Conservation (phyloP, 495 filamentous ascomycete species). For the Aspergillus cristatus region DNA sequence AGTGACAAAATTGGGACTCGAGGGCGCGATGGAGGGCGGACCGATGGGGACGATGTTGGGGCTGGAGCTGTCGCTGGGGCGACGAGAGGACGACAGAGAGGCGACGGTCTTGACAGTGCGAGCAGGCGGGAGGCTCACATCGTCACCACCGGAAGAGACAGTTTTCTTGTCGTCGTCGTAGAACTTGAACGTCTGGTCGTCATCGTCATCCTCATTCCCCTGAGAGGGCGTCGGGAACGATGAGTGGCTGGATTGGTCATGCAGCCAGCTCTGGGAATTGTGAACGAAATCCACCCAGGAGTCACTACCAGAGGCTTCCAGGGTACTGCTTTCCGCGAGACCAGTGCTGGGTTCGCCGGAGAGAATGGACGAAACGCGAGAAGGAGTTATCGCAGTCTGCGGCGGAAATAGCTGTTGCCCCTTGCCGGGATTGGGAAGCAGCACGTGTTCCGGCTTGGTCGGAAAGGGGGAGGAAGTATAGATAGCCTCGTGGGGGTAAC, state of each 20-base stretch:
- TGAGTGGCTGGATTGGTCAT: constrained; percentile 37
- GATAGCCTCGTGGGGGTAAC: constrained; percentile 29
- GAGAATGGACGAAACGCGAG: too few species aligned
- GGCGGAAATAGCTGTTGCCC: constrained; percentile 27
- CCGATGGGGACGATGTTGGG: constrained; percentile 36
- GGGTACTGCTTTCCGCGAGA: constrained; percentile 19
- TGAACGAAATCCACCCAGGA: constrained; percentile 33
- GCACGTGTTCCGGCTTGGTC: constrained; percentile 43
- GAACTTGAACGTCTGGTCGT: constrained; percentile 6
- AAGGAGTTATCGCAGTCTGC: constrained; percentile 12
- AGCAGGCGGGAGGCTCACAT: constrained; percentile 26
- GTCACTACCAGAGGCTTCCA: constrained; percentile 30
- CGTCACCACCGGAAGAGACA: constrained; percentile 31
- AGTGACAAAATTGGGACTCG: constrained; percentile 37
- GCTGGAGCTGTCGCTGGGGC: constrained; percentile 26
- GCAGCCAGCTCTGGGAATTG: constrained; percentile 37
- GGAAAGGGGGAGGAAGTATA: constrained; percentile 41
- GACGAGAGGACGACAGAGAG: constrained; percentile 21
- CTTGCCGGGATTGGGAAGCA: constrained; percentile 38
- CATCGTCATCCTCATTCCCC: constrained; percentile 15
- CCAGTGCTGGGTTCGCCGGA: constrained; percentile 13
- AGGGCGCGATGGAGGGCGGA: constrained; percentile 33
- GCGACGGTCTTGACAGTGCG: constrained; percentile 35
- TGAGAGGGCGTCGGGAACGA: constrained; percentile 26
- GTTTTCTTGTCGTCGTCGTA: constrained; percentile 12